Base-by-base conservation (phyloP, 139 green algal species). In the Edaphochlamys debaryana region DNA sequence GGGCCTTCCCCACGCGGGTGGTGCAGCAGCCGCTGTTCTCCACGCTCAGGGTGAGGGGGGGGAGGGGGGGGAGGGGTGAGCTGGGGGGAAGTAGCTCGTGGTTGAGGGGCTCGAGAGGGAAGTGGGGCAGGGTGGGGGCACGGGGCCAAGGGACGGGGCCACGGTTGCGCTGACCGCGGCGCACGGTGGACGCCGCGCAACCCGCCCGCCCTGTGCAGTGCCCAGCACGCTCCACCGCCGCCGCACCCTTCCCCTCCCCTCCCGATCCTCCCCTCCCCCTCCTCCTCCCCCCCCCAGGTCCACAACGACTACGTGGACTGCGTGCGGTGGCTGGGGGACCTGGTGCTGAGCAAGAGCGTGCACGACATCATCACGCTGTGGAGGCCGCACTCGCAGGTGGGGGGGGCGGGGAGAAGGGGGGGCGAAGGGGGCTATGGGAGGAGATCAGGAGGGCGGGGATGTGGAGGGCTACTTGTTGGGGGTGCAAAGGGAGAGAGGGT, bases 241-340 rank as follows among this genome's bases (percentile, higher is more conserved):
- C n/a, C n/a, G n/a, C n/a, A n/a, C n/a, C n/a, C n/a, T n/a, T n/a
- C n/a, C n/a, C n/a, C n/a, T n/a, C n/a, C n/a, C n/a, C n/a, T n/a
- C n/a, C n/a, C n/a, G n/a, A n/a, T n/a, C n/a, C n/a, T n/a, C n/a
- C n/a, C n/a, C n/a, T n/a, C n/a, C n/a, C n/a, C n/a, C n/a, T n/a
- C n/a, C n/a, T n/a, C 54, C 20, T 41, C 34, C 38, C 19, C 6
- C 11, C 22, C 0, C 0, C 82, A 95, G 84, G 75, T 96, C 9
- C 94, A 97, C 79, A 82, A 80, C 42, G 89, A 94, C 67, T 98
- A 97, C 67, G 92, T 98, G 30, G 94, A 98, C 87, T 97, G 94
- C 76, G 91, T 96, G 41, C 83, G 90, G 17, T 97, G 92, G 92
- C 70, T 95, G 41, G 94, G 94, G 0, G 92, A 96, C 83, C 73